Base-by-base conservation (phyloP, 176 grass and related monocot genomes). In the Aegilops umbellulata region DNA sequence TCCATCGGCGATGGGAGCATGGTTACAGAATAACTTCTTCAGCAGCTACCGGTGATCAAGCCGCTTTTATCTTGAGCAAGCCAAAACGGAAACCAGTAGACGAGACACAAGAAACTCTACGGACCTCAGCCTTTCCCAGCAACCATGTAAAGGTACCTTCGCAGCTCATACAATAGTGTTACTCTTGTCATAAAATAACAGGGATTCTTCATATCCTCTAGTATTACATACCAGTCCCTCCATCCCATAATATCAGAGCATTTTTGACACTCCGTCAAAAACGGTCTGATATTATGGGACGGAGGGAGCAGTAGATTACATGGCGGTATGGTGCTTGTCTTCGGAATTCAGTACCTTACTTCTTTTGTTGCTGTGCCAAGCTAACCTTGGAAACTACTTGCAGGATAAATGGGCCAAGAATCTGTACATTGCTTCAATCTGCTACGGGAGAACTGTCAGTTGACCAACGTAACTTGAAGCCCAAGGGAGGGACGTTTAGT, bases 91-190 rank as follows among this genome's bases (percentile, higher is more conserved):
- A 93, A 83, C 85, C 87, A 3, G 58, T 86, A 75, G 93, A 98
- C 10, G 95, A 98, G 89, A 98, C 95, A 26, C 95, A 98, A 83
- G 95, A 98, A 84, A 98, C 95, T 34, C 95, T 98, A 58, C 80
- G 93, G 38, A 98, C 95, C 27, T 93, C 95, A 27, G 93, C 93
- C 41, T 98, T 98, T 51, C 95, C 95, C 58, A 93, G 91, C 66
- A 80, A 86, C 68, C 95, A 97, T 87, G 95, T 98, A 12, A 98
- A 98, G 93, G 95, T 98, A 90, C 44, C 6, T 36, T 46, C 20
- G 4, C 68, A 42, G n/a, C 65, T 82, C 26, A 57, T 75, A 2
- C 15, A 69, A 49, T 76, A 15, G 38, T 71, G 68, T 67, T 27
- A 8, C 6, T 13, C 7, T 0, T 42, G n/a, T 62, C 63, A n/a